Evolutionary conservation across 2,329 filamentous ascomycete species (phyloP), one percentile per base, ranked within the genome.

Genomic region (Penicillium sp.): DNA sequence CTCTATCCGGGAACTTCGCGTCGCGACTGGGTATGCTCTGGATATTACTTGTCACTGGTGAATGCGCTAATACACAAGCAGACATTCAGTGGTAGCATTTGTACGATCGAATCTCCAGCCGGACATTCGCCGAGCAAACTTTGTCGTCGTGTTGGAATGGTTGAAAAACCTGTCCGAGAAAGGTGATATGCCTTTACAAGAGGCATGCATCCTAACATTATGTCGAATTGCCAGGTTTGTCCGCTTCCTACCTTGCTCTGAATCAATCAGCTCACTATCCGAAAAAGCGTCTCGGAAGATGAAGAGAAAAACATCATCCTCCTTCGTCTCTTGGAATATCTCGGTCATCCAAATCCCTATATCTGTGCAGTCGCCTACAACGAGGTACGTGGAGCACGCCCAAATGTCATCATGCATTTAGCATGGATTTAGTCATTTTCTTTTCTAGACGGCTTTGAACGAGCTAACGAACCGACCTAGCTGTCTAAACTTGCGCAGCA

Each of bases 291-390:
- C 8, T 86, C 88, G 39, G 80, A 82, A 13, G 88, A 93, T 54
- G 83, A 92, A 55, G 89, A 95, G 65, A 80, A 95, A 47, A 93
- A 93, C 59, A 81, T 96, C 45, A 86, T 93, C 20, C 75, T 98
- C 27, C 79, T 95, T 48, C 84, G 88, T 57, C 78, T 97, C 6
- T 78, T 96, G 7, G 88, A 95, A 50, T 95, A 93, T 64, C 76
- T 97, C 7, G 92, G 92, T 6, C 87, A 93, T 70, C 77, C 81
- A 37, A 95, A 95, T 66, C 81, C 82, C 33, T 80, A 95, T 28
- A 77, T 95, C 7, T 89, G 86, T 46, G 87, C 86, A 4, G 81
- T 90, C 55, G 89, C 92, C 3, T 93, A 90, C 66, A 87, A 87
- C 57, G 91, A 95, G 72, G 82, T 88, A 70, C 56, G 71, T 53